These are phyloP conservation scores for Sporothrix mexicana DNA, from an alignment of 2,329 filamentous ascomycete species.

Conservation along the genomic window DNA sequence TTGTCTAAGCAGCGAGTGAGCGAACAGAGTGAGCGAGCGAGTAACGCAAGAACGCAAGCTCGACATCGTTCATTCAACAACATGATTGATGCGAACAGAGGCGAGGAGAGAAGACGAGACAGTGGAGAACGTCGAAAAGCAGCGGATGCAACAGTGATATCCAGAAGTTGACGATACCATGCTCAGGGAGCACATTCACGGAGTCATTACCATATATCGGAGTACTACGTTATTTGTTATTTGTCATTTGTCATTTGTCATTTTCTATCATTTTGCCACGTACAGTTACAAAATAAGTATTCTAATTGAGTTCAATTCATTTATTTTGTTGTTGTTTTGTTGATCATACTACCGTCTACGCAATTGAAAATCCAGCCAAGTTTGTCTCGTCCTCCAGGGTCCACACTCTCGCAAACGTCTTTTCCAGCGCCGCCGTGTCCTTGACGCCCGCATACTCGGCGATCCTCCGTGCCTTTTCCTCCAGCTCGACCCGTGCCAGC, in stretches of 20 bases:
- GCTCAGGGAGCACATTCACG: neutral
- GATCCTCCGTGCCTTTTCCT: slow-evolving; percentile 21
- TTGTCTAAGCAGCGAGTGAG: neutral
- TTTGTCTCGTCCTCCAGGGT: slow-evolving; percentile 17
- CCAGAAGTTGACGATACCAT: neutral
- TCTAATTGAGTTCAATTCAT: neutral
- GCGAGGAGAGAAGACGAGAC: neutral
- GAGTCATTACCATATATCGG: no score
- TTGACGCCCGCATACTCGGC: slow-evolving; percentile 9
- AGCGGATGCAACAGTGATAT: neutral
- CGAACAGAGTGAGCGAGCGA: neutral
- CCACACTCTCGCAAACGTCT: slow-evolving; percentile 18
- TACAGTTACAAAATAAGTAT: neutral
- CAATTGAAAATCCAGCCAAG: neutral
- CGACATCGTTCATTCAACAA: neutral
- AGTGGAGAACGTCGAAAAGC: no score
- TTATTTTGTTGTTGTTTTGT: no score
- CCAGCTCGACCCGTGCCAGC: slow-evolving; percentile 12
- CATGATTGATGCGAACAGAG: neutral
- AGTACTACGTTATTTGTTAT: neutral
- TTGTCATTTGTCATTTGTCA: neutral
- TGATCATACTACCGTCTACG: neutral
- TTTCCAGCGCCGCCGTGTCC: neutral
- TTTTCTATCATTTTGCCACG: no score
- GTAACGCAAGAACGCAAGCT: neutral